Percentiles rank a stretch among this genome's conserved stretches.
Conservation (phyloP, 306 rosid species). For the Ceratonia siliqua region DNA sequence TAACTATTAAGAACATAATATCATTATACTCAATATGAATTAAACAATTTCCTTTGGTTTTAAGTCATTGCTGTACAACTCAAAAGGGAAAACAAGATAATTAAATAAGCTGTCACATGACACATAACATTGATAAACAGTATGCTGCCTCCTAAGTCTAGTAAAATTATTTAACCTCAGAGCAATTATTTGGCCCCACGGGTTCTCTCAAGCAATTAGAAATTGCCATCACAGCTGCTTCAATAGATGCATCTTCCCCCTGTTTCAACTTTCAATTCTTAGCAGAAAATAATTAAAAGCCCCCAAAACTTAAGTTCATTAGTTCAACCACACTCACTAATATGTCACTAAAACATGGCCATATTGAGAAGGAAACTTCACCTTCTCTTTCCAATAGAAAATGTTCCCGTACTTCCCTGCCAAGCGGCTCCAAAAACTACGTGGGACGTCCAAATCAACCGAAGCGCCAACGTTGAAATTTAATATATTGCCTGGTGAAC, state of each 20-base stretch:
- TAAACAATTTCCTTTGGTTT: slow-evolving; percentile 15
- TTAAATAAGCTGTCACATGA: slow-evolving; percentile 23
- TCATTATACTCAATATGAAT: slow-evolving; percentile 8
- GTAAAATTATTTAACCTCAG: slow-evolving; percentile 67
- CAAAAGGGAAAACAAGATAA: not conserved
- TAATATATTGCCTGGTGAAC: slow-evolving; percentile 78
- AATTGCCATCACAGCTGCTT: slow-evolving; percentile 89
- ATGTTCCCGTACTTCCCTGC: slow-evolving; percentile 94
- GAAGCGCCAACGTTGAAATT: slow-evolving; percentile 92
- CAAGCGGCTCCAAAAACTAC: slow-evolving; percentile 96
- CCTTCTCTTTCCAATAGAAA: slow-evolving; percentile 98
- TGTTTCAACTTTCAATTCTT: slow-evolving; percentile 34
- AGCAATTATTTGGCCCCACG: slow-evolving; percentile 76
- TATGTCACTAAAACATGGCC: not conserved
- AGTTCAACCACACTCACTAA: slow-evolving; percentile 18
- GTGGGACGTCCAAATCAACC: slow-evolving; percentile 85
- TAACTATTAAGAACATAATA: slow-evolving; percentile 20
- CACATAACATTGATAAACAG: not conserved
- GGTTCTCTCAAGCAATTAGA: slow-evolving; percentile 92
- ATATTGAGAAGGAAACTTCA: not conserved
- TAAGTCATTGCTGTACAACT: slow-evolving; percentile 22
- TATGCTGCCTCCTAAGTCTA: not conserved
- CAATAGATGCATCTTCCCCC: slow-evolving; percentile 97
- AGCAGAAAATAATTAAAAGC: not conserved
- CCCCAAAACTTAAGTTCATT: not conserved